Base-by-base conservation (phyloP, 78 protist genomes). In the Monocercomonoides exilis region DNA sequence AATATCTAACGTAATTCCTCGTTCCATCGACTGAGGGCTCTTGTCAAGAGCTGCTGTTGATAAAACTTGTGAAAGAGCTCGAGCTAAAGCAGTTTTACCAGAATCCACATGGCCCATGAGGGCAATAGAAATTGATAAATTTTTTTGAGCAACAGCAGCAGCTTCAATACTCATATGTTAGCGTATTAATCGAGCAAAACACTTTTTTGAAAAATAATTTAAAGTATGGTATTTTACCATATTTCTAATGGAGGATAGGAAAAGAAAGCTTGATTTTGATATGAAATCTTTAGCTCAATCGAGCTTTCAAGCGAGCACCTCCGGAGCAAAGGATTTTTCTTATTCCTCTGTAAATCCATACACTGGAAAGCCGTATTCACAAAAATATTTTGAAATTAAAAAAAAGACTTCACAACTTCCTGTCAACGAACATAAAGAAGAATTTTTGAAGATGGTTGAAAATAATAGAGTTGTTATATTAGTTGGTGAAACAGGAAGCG, bases 401-500 rank as follows among this genome's bases (percentile, higher is more conserved):
- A 93, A 90, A 87, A 86, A 43, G 77, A 90, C 90, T 5, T 5
- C 77, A 45, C 85, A 82, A 21, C 90, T 97, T 81, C 99, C 99
- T 0, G 94, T 97, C 41, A 94, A 90, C 92, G 94, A 96, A 63
- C 92, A 90, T 82, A 82, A 88, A 42, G 91, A 87, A 1, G 90
- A 91, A 3, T 92, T 97, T 70, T 21, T 91, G 21, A 2, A 87
- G 3, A 21, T 77, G 21, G 11, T 97, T 3, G 2, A 4, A 33
- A 63, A 91, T n/a, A 90, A 94, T 90, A 97, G 92, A 86, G 88
- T 79, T 4, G 6, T 89, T 0, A 92, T 98, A 3, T 92, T 98
- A 11, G 98, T 96, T 35, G 99, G 99, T 29, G 99, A 97, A 89
- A 98, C 99, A 1, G 99, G 99, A 41, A 87, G 93, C 0, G 99